Percentiles rank a stretch among this genome's conserved stretches.
phyloP scores from a whole-genome alignment of 768 basidiomycete genomes.

The Rhodotorula diobovata region DNA sequence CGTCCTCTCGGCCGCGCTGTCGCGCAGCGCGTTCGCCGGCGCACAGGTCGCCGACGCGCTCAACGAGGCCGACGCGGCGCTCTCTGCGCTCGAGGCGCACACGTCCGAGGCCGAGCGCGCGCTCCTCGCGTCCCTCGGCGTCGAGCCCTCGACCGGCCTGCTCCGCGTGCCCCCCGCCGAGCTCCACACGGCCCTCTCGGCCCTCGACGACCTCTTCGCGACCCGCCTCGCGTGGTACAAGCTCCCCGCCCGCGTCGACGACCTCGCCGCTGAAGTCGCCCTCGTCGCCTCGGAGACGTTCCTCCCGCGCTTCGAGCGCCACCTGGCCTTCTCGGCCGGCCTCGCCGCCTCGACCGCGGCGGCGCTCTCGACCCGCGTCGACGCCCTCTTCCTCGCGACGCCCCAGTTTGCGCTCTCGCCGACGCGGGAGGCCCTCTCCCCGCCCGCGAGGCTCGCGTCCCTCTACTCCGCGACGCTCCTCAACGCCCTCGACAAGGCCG shows the following conservation, averaged over 20 bases:
- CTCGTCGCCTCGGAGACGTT: constrained; percentile 12
- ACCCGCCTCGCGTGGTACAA: constrained; percentile 41
- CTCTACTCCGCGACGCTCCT: constrained; percentile 29
- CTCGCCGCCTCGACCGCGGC: constrained; percentile 31
- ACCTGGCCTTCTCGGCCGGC: constrained; percentile 19
- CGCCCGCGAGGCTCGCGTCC: constrained; percentile 5
- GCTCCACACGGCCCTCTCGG: not conserved
- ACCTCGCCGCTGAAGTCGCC: constrained; percentile 37
- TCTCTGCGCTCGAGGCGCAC: constrained; percentile 8
- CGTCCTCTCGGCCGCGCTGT: constrained; percentile 10
- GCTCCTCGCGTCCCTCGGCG: constrained; percentile 11
- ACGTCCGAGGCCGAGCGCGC: not conserved
- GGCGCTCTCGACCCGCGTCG: constrained; percentile 1
- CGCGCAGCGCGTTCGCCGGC: constrained; percentile 17
- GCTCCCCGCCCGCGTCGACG: constrained; percentile 40
- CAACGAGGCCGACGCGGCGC: not conserved
- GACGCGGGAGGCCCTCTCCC: constrained; percentile 10
- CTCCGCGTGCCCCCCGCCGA: constrained; percentile 12
- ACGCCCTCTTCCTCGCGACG: constrained; percentile 26
- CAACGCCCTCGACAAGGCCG: constrained; percentile 22
- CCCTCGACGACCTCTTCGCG: constrained; percentile 17
- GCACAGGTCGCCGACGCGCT: constrained; percentile 24
- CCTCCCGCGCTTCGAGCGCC: constrained; percentile 24
- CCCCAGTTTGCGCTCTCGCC: constrained; percentile 13
- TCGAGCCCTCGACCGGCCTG: constrained; percentile 12